Evolutionary conservation across 805 yeast genomes (phyloP), one percentile per base, ranked within the genome.

Genomic region (Candida argentea): DNA sequence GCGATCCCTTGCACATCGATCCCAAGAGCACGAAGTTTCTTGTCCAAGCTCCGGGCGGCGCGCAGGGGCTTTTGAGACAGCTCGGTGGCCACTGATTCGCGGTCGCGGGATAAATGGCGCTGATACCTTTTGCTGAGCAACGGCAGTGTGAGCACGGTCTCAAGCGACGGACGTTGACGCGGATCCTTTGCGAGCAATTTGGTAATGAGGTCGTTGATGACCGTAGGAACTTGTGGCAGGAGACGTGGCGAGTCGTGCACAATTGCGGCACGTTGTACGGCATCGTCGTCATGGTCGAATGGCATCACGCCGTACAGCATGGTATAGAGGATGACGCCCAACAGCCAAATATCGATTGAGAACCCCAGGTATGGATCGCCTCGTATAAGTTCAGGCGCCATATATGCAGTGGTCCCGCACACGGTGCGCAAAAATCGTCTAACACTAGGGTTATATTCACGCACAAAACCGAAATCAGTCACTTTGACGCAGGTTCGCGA

Each of bases 341-440:
- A 54, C 0, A 95, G 73, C 98, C 98, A 89, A 5, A 82, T 74
- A 48, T 89, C 98, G 2, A 76, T 74, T 40, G 79, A 76, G 38
- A 73, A 67, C 0, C 96, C 97, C 23, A 75, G 74, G 49, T 86
- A 86, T 25, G 76, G 74, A 35, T 71, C 67, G 35, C 75, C 67
- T 31, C 63, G 60, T 11, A 87, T 60, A 36, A 91, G 61, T 48
- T 89, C 98, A 0, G 98, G 98, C 0, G 98, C 95, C 95, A 89
- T 87, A 49, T 89, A 89, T 3, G 85, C 93, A 1, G 86, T 75
- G 0, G 97, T 89, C 3, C 98, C 98, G 54, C 98, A 89, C 2
- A 86, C 65, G 0, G 95, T 91, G 27, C 78, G 81, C 19, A 89
- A 54, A 26, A 78, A 52, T 4, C 65, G 54, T 27, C 78, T 62